A percentile compares a stretch with the other conserved stretches of the same genome.
Conservation (phyloP, 306 rosid species). For the Fragaria vesca region DNA sequence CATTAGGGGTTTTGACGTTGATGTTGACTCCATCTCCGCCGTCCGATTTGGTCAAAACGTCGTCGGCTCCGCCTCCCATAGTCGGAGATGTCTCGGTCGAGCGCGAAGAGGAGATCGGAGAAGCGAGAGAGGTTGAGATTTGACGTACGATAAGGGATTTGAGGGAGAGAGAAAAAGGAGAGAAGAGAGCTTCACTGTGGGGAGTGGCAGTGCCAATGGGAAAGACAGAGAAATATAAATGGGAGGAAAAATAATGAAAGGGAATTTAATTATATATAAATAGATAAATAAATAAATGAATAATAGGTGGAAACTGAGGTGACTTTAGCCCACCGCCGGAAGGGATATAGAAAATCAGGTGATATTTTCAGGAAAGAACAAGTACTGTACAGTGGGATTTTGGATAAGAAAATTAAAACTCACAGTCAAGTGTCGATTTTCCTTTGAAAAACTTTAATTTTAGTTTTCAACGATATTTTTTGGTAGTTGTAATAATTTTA, state of each 20-base stretch:
- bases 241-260: neutral
- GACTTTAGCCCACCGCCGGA: neutral
- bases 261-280: neutral
- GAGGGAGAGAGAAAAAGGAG: conserved; percentile 7
- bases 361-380: neutral
- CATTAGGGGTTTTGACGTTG: conserved; percentile 72
- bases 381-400: neutral
- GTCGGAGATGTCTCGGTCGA: conserved; percentile 18
- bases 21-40: conserved; percentile 41
- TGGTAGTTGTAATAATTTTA: no score
- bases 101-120: neutral
- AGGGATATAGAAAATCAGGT: neutral
- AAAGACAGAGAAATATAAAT: conserved; percentile 7
- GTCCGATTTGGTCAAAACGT: conserved; percentile 32
- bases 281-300: neutral
- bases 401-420: neutral
- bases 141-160: conserved; percentile 9
- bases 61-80: conserved; percentile 75
- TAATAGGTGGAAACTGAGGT: neutral
- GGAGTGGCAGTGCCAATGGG: conserved; percentile 11
- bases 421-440: no score
- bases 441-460: no score
- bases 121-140: conserved; percentile 13
- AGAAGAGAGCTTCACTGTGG: neutral
- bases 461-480: no score